Conservation (phyloP, 768 basidiomycete species). For the Mycena vitilis region DNA sequence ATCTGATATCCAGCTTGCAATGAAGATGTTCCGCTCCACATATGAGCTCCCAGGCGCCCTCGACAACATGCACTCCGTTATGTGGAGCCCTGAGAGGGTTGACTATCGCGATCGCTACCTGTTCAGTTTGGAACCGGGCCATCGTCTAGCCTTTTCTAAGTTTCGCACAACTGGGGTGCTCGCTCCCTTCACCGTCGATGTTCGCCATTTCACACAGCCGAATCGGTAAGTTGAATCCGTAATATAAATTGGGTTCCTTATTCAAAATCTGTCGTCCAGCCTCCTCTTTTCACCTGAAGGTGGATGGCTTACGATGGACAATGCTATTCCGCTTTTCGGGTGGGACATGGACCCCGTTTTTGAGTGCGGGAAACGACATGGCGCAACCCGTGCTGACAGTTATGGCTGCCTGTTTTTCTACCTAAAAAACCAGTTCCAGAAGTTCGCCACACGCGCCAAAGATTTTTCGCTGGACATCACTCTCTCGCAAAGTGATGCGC, state of each 20-base stretch:
- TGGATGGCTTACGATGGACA: slow-evolving; percentile 55
- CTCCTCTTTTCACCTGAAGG: slow-evolving; percentile 59
- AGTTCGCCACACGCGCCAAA: slow-evolving; percentile 51
- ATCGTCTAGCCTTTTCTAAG: slow-evolving; percentile 49
- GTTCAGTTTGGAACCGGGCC: slow-evolving; percentile 52
- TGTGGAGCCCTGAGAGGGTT: slow-evolving; percentile 32
- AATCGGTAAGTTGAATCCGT: slow-evolving; percentile 47
- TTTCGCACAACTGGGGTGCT: slow-evolving; percentile 55
- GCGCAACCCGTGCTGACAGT: slow-evolving; percentile 50
- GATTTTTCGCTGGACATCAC: slow-evolving; percentile 51
- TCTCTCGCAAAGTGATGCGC: slow-evolving; percentile 56
- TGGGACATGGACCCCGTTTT: slow-evolving; percentile 62
- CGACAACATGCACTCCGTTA: neutral
- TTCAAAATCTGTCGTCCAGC: slow-evolving; percentile 36
- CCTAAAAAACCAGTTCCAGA: slow-evolving; percentile 52
- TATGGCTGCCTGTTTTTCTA: slow-evolving; percentile 59
- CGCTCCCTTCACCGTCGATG: slow-evolving; percentile 50
- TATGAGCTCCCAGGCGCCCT: slow-evolving; percentile 2
- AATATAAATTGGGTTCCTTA: neutral
- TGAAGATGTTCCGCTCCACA: slow-evolving; percentile 7
- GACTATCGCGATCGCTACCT: slow-evolving; percentile 58
- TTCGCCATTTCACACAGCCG: slow-evolving; percentile 48
- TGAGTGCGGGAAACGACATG: slow-evolving; percentile 48
- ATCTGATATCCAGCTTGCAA: slow-evolving; percentile 7
- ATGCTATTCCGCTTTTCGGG: slow-evolving; percentile 58